Conservation (phyloP, 1,139 yeast genomes). For the Candida sanyaensis region DNA sequence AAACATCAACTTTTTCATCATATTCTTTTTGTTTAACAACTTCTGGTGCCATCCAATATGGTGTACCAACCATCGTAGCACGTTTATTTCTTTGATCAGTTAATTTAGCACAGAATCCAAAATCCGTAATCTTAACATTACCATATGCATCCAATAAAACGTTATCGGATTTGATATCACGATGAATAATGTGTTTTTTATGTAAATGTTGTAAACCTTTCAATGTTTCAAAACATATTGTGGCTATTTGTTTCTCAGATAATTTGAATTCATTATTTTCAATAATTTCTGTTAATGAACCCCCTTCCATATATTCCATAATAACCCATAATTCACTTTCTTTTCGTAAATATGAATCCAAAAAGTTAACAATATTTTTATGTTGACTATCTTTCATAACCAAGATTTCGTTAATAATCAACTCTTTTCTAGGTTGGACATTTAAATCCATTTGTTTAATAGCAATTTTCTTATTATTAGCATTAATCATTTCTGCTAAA, state of each 20-base stretch:
- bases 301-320: slow-evolving; percentile 94
- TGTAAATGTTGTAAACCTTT: slow-evolving; percentile 86
- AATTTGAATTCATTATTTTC: slow-evolving; percentile 70
- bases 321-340: slow-evolving; percentile 75
- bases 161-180: slow-evolving; percentile 96
- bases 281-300: slow-evolving; percentile 80
- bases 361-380: slow-evolving; percentile 48
- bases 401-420: slow-evolving; percentile 62
- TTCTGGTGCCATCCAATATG: slow-evolving; percentile 99
- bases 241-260: slow-evolving; percentile 98
- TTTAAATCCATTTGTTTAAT: slow-evolving; percentile 94
- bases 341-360: slow-evolving; percentile 47
- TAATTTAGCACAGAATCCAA: slow-evolving; percentile 94
- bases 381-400: slow-evolving; percentile 54
- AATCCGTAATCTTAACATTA: slow-evolving; percentile 85
- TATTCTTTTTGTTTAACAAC: slow-evolving; percentile 92
- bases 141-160: slow-evolving; percentile 81
- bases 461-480: slow-evolving; percentile 58
- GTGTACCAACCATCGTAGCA: slow-evolving; percentile 99
- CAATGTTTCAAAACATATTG: slow-evolving; percentile 90
- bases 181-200: slow-evolving; percentile 90
- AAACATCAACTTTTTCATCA: slow-evolving; percentile 95
- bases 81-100: slow-evolving; percentile 83
- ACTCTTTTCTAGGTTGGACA: slow-evolving; percentile 91
- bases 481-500: slow-evolving; percentile 67